phyloP scores from a whole-genome alignment of 495 filamentous ascomycete genomes.

The Annulohypoxylon moriforme region DNA sequence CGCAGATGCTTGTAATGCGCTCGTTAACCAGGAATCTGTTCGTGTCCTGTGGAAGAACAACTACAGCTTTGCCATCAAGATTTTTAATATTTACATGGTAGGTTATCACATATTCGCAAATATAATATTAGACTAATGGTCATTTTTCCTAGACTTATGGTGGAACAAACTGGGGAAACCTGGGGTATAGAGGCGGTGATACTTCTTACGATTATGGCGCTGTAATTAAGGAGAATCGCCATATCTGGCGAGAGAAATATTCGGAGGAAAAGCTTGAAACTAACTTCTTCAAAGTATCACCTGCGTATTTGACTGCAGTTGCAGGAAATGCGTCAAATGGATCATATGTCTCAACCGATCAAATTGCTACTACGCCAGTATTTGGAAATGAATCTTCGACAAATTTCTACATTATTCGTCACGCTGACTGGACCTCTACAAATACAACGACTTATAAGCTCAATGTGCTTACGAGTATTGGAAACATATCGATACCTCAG shows the following conservation, averaged over 20 bases:
- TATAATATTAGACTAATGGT: constrained; percentile 42
- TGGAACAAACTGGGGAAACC: constrained; percentile 85
- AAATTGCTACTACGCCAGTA: constrained; percentile 70
- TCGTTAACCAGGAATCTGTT: constrained; percentile 77
- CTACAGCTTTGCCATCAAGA: constrained; percentile 52
- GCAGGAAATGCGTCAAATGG: constrained; percentile 53
- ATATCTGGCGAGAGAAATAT: constrained; percentile 78
- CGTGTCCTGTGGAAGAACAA: constrained; percentile 84
- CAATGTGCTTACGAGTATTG: constrained; percentile 68
- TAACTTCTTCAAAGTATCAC: constrained; percentile 77
- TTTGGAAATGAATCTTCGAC: constrained; percentile 57
- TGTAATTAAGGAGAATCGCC: constrained; percentile 70
- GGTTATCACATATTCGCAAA: background rate
- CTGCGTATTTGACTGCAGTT: constrained; percentile 68
- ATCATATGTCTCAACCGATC: constrained; percentile 59
- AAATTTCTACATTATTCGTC: constrained; percentile 73
- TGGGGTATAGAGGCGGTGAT: constrained; percentile 76
- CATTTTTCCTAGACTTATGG: constrained; percentile 67
- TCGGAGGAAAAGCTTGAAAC: constrained; percentile 79
- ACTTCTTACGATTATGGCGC: constrained; percentile 80
- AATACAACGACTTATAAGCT: constrained; percentile 70
- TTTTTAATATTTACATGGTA: constrained; percentile 38
- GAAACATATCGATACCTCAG: constrained; percentile 72
- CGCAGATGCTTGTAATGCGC: constrained; percentile 59
- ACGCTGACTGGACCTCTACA: constrained; percentile 67